Conservation (phyloP, 352 stramenopile genomes). For the Pythium volutum region DNA sequence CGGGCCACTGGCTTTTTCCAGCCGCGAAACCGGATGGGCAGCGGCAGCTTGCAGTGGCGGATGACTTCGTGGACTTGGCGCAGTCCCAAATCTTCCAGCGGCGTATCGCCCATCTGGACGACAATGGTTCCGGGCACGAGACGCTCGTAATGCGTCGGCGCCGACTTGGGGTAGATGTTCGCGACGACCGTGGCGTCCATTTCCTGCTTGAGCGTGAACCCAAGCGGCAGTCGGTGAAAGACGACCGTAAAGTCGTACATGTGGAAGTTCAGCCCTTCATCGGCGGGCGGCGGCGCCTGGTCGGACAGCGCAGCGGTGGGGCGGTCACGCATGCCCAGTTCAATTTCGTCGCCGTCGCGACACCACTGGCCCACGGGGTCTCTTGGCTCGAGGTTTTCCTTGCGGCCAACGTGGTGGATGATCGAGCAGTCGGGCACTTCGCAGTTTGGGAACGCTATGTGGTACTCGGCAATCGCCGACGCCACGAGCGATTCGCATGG, state of each 20-base stretch:
- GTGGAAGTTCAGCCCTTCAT: constrained; percentile 24
- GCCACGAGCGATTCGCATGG: constrained; percentile 68
- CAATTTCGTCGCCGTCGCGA: constrained; percentile 53
- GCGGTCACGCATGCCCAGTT: constrained; percentile 42
- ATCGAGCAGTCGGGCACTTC: constrained; percentile 77
- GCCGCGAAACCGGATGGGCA: constrained; percentile 65
- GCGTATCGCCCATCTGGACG: constrained; percentile 61
- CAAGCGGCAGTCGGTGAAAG: constrained; percentile 83
- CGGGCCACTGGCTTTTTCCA: constrained; percentile 29
- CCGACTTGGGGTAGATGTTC: constrained; percentile 81
- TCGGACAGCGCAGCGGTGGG: background rate
- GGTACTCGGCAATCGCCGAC: constrained; percentile 63
- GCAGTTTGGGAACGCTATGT: constrained; percentile 43
- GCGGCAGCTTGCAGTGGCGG: constrained; percentile 62
- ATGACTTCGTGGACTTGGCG: constrained; percentile 85
- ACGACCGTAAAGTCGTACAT: constrained; percentile 68
- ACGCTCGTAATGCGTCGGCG: constrained; percentile 68
- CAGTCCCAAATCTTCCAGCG: constrained; percentile 59
- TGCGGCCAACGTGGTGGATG: constrained; percentile 61
- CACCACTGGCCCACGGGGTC: constrained; percentile 56
- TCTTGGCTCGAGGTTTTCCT: constrained; percentile 47
- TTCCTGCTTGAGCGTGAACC: constrained; percentile 83
- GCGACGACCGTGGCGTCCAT: constrained; percentile 73
- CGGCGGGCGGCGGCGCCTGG: constrained; percentile 1
- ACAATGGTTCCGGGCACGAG: constrained; percentile 68